A percentile compares a stretch with the other conserved stretches of the same genome.
Conservation (phyloP, 2,329 filamentous ascomycete genomes). For the Cladosporium sp. region DNA sequence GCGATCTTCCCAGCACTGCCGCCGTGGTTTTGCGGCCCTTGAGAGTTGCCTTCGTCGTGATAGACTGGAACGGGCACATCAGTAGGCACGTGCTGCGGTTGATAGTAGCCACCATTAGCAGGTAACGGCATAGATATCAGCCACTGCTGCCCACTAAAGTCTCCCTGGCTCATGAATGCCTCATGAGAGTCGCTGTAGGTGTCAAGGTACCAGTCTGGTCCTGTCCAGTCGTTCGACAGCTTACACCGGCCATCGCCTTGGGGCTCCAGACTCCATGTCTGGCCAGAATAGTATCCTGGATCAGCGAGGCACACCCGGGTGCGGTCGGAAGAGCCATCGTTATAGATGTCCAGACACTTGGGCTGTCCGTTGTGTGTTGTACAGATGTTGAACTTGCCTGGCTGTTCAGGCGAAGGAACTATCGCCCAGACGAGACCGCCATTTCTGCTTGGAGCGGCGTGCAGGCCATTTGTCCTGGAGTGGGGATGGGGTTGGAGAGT, state of each 20-base stretch:
- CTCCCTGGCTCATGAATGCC: constrained; percentile 1
- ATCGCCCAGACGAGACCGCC: not conserved
- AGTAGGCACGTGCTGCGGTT: not conserved
- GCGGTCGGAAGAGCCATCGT: not conserved
- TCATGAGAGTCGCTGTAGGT: constrained; percentile 9
- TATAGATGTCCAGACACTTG: not conserved
- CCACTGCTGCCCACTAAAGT: constrained; percentile 13
- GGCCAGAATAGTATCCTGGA: constrained; percentile 9
- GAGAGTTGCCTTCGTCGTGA: not conserved
- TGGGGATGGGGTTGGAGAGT: not conserved
- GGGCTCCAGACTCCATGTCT: constrained; percentile 1
- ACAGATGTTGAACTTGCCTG: not conserved
- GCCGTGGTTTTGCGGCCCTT: not conserved
- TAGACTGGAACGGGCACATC: not conserved
- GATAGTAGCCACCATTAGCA: not conserved
- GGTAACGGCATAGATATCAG: not conserved
- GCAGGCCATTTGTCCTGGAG: not conserved
- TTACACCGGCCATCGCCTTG: not conserved
- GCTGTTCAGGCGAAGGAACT: not conserved
- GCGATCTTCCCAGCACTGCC: not conserved
- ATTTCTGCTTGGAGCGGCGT: not conserved
- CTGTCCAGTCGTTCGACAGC: constrained; percentile 1
- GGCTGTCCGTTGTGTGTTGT: not conserved
- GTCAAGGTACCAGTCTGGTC: constrained; percentile 9
- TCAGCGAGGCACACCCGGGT: not conserved